Evolutionary conservation across 2,329 filamentous ascomycete species (phyloP), one percentile per base, ranked within the genome.

Genomic region (Chrysosporium keratinophilum): DNA sequence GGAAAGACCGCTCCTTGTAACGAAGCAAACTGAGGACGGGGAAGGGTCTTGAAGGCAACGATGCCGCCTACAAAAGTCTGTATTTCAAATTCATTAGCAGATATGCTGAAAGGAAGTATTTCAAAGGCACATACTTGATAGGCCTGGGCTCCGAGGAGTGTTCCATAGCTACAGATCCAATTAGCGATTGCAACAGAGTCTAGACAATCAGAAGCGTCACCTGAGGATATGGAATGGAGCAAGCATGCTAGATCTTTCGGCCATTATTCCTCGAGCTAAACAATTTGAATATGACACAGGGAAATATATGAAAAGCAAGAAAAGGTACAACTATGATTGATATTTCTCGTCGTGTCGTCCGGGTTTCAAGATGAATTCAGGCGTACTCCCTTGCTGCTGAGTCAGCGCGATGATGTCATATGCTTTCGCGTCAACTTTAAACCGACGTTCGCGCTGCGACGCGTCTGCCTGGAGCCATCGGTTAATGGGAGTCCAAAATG

Each of bases 91-190:
- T 15, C 15, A 47, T 54, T 56, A 54, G 34, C 37, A 39, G 48
- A 41, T 20, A 44, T 40, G 6, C 37, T 11, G 43, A 7, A 42
- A 48, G 33, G n/a, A 17, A 1, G 10, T 3, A 15, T 31, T 52
- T 12, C 37, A 15, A 35, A 35, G 12, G 40, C 45, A 52, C 69
- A 68, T 71, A 85, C 84, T 68, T 97, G 88, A 71, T 89, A 97
- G 68, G 95, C 78, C 39, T 88, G 86, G 28, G 85, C 84, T 59
- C 93, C 93, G 12, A 97, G 76, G 48, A 97, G 79, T 17, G 88
- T 89, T 60, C 88, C 89, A 72, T 94, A 95, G 66, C 88, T 93
- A 61, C 45, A 56, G 33, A 6, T 12, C 6, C 33, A 42, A 17
- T 54, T 20, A 48, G 35, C 34, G 7, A 15, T 20, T 20, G 51